phyloP scores from a whole-genome alignment of 1,284 basidiomycete genomes.

The Pyrrhoderma noxium region DNA sequence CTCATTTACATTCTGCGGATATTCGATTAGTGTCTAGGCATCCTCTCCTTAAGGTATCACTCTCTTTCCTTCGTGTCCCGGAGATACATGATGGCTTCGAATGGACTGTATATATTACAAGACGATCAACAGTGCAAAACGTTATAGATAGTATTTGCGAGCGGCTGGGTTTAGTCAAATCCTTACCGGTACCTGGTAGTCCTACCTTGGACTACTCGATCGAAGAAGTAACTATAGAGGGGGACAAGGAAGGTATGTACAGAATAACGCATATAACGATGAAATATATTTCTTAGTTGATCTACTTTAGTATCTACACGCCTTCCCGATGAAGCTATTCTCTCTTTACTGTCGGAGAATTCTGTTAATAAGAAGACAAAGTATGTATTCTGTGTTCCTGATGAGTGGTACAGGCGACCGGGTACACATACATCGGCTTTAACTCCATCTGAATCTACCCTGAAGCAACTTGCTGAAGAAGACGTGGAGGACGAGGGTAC shows the following conservation, averaged over 20 bases:
- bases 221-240: constrained; percentile 54
- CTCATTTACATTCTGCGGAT: constrained; percentile 59
- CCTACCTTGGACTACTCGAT: constrained; percentile 59
- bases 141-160: constrained; percentile 48
- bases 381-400: constrained; percentile 59
- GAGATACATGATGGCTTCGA: constrained; percentile 70
- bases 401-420: constrained; percentile 71
- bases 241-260: constrained; percentile 42
- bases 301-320: constrained; percentile 7
- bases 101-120: constrained; percentile 58
- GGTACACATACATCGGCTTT: constrained; percentile 37
- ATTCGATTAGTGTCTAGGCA: constrained; percentile 69
- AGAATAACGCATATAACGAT: not conserved
- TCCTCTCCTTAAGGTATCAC: constrained; percentile 44
- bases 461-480: constrained; percentile 40
- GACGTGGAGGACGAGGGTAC: constrained; percentile 46
- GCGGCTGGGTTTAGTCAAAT: constrained; percentile 63
- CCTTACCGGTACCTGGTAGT: constrained; percentile 44
- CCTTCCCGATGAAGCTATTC: not conserved
- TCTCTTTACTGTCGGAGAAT: not conserved
- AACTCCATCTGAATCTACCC: constrained; percentile 45
- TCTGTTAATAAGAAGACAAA: constrained; percentile 5
- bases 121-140: constrained; percentile 43
- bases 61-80: constrained; percentile 65
- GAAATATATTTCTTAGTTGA: constrained; percentile 5